These are phyloP conservation scores for Vitellaria paradoxa DNA, from an alignment of 179 eudicot species.

Conservation along the genomic window DNA sequence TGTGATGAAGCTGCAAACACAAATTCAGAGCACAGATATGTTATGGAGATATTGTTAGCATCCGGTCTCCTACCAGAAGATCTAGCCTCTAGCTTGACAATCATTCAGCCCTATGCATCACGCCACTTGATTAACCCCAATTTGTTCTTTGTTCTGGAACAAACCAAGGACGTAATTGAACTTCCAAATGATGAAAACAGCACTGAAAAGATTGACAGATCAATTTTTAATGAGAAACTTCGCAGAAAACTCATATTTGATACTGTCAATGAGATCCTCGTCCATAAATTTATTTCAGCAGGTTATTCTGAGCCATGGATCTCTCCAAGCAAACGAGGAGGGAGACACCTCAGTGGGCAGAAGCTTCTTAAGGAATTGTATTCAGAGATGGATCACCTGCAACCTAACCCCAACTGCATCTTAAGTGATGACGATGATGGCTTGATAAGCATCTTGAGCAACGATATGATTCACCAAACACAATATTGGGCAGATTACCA, in stretches of 20 bases:
- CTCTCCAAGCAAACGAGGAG: conserved; percentile 37
- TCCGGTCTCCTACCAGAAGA: conserved; percentile 76
- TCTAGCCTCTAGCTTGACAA: conserved; percentile 47
- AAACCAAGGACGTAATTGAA: conserved; percentile 49
- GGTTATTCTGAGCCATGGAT: conserved; percentile 45
- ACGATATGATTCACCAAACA: conserved; percentile 40
- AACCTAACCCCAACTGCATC: conserved; percentile 31
- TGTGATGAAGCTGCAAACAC: conserved; percentile 49
- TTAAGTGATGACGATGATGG: conserved; percentile 49
- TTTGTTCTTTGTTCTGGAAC: conserved; percentile 73
- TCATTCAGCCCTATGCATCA: conserved; percentile 59
- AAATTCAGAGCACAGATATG: conserved; percentile 64
- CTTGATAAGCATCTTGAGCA: conserved; percentile 38
- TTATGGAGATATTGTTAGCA: conserved; percentile 72
- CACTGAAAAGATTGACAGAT: conserved; percentile 20
- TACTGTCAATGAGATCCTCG: conserved; percentile 66
- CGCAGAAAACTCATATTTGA: conserved; percentile 73
- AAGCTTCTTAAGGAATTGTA: conserved; percentile 71
- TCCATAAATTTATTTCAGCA: conserved; percentile 32
- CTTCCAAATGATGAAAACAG: conserved; percentile 31
- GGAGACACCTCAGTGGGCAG: conserved; percentile 46
- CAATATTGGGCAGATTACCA: conserved; percentile 42
- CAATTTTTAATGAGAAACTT: conserved; percentile 37
- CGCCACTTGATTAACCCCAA: conserved; percentile 73
- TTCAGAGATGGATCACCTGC: conserved; percentile 61